Evolutionary conservation across 2,329 filamentous ascomycete genomes (phyloP).

Genomic region (Verticillium alfalfae): DNA sequence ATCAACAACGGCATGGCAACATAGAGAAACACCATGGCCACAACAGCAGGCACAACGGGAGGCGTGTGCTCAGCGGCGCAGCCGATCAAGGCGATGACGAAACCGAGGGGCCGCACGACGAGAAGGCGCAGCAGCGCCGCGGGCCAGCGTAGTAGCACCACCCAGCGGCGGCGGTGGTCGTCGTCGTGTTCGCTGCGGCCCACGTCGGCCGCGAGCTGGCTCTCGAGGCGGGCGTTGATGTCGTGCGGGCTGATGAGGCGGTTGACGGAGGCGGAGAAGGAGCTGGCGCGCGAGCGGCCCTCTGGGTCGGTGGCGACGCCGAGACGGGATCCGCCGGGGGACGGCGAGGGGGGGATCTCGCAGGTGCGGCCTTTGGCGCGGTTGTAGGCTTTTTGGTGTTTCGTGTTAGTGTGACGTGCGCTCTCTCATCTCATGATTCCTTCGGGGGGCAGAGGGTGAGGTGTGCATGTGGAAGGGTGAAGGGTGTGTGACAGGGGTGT

Average conservation of each 20-base stretch:
- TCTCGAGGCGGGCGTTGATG: background rate
- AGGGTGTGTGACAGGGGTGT: no score
- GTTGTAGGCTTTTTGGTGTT: background rate
- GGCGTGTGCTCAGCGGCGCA: background rate
- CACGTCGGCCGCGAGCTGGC: background rate
- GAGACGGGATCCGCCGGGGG: background rate
- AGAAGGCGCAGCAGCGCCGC: background rate
- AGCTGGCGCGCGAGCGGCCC: background rate
- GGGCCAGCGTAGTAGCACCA: background rate
- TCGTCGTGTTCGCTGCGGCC: no score
- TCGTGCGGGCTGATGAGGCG: background rate
- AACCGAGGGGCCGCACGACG: background rate
- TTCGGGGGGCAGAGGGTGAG: background rate
- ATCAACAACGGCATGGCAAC: background rate
- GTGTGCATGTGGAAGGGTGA: no score
- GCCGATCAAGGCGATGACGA: background rate
- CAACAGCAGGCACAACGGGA: background rate
- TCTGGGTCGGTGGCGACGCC: background rate
- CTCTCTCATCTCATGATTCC: background rate
- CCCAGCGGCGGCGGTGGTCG: background rate
- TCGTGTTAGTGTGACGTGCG: background rate
- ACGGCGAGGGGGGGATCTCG: conserved; percentile 1
- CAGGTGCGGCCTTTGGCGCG: conserved; percentile 1
- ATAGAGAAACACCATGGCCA: conserved; percentile 1
- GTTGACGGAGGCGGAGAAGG: background rate